Percentiles rank a stretch among this genome's conserved stretches.
Conservation (phyloP, 371 early-diverging fungal species). For the Mucor lusitanicus region DNA sequence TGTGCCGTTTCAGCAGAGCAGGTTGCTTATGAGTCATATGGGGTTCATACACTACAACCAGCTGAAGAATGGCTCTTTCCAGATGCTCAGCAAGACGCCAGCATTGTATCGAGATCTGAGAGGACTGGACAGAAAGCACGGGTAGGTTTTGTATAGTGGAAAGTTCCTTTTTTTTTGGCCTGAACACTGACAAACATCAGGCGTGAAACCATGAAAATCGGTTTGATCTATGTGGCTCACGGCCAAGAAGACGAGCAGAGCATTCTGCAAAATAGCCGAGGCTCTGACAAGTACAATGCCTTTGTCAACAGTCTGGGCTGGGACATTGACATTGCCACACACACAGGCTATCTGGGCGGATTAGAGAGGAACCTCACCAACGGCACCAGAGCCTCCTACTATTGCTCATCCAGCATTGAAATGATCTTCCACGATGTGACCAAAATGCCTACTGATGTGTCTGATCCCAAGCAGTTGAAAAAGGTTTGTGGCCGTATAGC, state of each 20-base stretch:
- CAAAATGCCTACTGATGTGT: slow-evolving; percentile 82
- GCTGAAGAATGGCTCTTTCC: slow-evolving; percentile 71
- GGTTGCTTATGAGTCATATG: slow-evolving; percentile 73
- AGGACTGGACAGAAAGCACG: slow-evolving; percentile 76
- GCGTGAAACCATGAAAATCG: slow-evolving; percentile 89
- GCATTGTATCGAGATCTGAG: slow-evolving; percentile 73
- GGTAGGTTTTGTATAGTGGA: slow-evolving; percentile 44
- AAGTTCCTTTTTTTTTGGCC: background rate
- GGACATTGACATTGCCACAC: slow-evolving; percentile 82
- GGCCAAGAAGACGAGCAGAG: slow-evolving; percentile 87
- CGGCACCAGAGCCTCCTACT: slow-evolving; percentile 81
- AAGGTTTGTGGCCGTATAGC: slow-evolving; percentile 58
- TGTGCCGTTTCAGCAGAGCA: slow-evolving; percentile 65
- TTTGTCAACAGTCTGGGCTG: slow-evolving; percentile 88
- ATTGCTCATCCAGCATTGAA: slow-evolving; percentile 79
- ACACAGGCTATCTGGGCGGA: slow-evolving; percentile 88
- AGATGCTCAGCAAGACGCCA: slow-evolving; percentile 67
- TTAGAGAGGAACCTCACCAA: slow-evolving; percentile 81
- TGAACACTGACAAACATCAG: slow-evolving; percentile 22
- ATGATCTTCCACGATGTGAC: slow-evolving; percentile 93
- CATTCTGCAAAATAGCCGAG: slow-evolving; percentile 78
- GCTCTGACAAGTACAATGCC: slow-evolving; percentile 70
- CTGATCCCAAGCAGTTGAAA: slow-evolving; percentile 82
- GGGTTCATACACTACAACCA: slow-evolving; percentile 75
- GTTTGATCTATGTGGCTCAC: slow-evolving; percentile 87